Percentiles rank a stretch among this genome's conserved stretches.
These are phyloP conservation scores for Sarocladium kiliense DNA, from an alignment of 2,329 filamentous ascomycete genomes.

Conservation along the genomic window DNA sequence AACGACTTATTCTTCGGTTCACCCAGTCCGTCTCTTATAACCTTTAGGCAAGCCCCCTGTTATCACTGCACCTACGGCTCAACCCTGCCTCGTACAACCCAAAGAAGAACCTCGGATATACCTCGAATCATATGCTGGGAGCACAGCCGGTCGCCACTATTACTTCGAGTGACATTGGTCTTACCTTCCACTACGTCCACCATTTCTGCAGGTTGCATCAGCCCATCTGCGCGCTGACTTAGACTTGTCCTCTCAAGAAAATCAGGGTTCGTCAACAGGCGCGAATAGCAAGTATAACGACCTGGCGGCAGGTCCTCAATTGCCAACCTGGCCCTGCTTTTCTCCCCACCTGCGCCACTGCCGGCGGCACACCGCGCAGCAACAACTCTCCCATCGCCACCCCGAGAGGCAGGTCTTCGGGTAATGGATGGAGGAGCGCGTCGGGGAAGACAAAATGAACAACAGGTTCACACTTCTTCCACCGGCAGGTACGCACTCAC, in stretches of 20 bases:
- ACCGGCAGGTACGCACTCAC: slow-evolving; percentile 48
- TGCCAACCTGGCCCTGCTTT: slow-evolving; percentile 58
- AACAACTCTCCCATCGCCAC: slow-evolving; percentile 39
- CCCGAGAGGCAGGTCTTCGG: slow-evolving; percentile 48
- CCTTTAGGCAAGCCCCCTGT: slow-evolving; percentile 2
- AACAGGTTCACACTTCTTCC: slow-evolving; percentile 57
- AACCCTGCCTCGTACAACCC: slow-evolving; percentile 2
- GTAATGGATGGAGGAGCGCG: slow-evolving; percentile 77
- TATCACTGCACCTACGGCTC: neutral
- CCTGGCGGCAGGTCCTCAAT: slow-evolving; percentile 1
- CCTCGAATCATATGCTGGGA: neutral
- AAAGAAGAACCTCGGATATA: neutral
- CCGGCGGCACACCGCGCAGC: slow-evolving; percentile 56
- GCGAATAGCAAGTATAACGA: neutral
- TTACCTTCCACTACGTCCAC: neutral
- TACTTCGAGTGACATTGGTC: neutral
- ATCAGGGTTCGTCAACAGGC: neutral
- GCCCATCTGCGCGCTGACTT: neutral
- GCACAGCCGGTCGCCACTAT: neutral
- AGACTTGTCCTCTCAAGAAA: neutral
- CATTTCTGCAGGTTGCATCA: neutral
- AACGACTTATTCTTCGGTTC: neutral
- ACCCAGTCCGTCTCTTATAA: slow-evolving; percentile 2
- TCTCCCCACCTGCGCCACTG: slow-evolving; percentile 57
- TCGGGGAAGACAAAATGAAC: slow-evolving; percentile 70